Base-by-base conservation (phyloP, 441 rosid genomes). In the Bruguiera hainesii region DNA sequence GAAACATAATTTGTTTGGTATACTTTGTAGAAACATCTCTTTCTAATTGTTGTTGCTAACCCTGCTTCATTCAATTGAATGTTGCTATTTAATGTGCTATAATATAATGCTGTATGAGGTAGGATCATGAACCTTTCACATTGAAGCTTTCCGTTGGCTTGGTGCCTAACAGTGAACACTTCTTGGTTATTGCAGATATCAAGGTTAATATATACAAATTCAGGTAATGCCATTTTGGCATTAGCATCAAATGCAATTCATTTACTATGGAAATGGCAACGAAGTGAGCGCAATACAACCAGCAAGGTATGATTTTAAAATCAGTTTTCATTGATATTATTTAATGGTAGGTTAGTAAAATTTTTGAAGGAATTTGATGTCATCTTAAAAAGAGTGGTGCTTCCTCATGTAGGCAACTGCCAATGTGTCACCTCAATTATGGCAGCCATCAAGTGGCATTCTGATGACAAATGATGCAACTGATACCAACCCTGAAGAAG, bases 251-350 rank as follows among this genome's bases (percentile, higher is more conserved):
- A 92, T 79, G 98, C 98, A 18, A 80, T 87, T 68, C 99, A 96
- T 80, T 83, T 92, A 61, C 86, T 96, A 30, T 96, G 99, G 99
- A 94, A 91, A 75, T 94, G 99, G 99, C 99, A 88, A 75, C 88
- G 96, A 71, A 89, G 73, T 68, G 99, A 96, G 7, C 95, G 96
- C 25, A 90, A 90, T 80, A 63, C 91, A 23, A 77, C 77, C 66
- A 97, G 93, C 72, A 93, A 92, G 96, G 99, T 92, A 86, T 53
- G 39, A 25, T 46, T 58, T 56, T 31, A 49, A 62, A 67, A 30
- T 52, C 8, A n/a, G 62, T 64, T 82, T 70, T 69, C 21, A 19
- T 23, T 33, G 46, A 42, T 25, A 49, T 29, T 60, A 7, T 20
- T 53, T 49, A 67, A 35, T 63, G 3, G 31, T 56, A 0, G 8